A percentile compares a stretch with the other conserved stretches of the same genome.
These are phyloP conservation scores for Hypsizygus ulmarius DNA, from an alignment of 1,284 basidiomycete genomes.

Conservation along the genomic window DNA sequence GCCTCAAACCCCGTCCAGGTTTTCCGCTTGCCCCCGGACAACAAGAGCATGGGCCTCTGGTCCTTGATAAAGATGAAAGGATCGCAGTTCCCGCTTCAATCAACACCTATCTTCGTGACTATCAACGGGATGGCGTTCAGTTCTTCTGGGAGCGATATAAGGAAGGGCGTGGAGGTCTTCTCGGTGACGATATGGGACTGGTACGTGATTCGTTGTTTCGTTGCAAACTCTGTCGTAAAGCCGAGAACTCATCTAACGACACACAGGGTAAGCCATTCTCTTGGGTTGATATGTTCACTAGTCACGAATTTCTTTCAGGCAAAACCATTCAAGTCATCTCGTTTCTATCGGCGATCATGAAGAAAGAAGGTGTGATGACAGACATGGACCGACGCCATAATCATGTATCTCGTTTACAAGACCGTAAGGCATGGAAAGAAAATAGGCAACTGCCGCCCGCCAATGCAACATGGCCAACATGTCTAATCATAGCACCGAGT, in stretches of 20 bases:
- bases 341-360: slow-evolving; percentile 84
- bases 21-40: slow-evolving; percentile 50
- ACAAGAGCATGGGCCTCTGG: slow-evolving; percentile 37
- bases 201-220: slow-evolving; percentile 40
- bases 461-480: slow-evolving; percentile 74
- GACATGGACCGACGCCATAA: slow-evolving; percentile 63
- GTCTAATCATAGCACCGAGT: slow-evolving; percentile 77
- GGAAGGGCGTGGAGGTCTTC: slow-evolving; percentile 63
- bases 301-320: slow-evolving; percentile 36
- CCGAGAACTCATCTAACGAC: slow-evolving; percentile 15
- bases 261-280: not conserved
- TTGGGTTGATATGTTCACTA: not conserved
- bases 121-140: slow-evolving; percentile 78
- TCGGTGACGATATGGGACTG: slow-evolving; percentile 91
- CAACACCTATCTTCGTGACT: slow-evolving; percentile 79
- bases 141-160: slow-evolving; percentile 74
- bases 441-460: slow-evolving; percentile 57
- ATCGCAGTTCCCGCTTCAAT: slow-evolving; percentile 68
- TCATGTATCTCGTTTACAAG: slow-evolving; percentile 62
- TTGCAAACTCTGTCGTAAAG: slow-evolving; percentile 15
- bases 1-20: slow-evolving; percentile 45
- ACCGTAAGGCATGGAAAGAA: slow-evolving; percentile 52
- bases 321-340: slow-evolving; percentile 90
- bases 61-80: slow-evolving; percentile 44
- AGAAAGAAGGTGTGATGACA: slow-evolving; percentile 60